Base-by-base conservation (phyloP, 2,329 filamentous ascomycete genomes). In the Diaporthe vaccinii region DNA sequence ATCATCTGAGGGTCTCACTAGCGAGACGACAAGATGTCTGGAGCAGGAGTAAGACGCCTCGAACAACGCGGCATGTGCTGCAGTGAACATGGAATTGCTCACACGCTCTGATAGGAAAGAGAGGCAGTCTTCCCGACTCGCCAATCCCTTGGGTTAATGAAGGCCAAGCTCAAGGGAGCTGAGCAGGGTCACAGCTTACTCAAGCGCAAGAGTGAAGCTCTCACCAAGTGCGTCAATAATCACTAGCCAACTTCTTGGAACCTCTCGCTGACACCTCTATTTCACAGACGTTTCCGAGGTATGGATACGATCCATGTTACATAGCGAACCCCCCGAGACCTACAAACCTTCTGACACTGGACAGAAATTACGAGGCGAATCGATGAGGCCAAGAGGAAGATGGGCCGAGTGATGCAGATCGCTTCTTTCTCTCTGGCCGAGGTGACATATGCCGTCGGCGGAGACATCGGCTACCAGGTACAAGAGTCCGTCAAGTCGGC, bases 321-420 rank as follows among this genome's bases (percentile, higher is more conserved):
- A 17, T 25, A 28, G 28, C 22, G 31, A 10, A 39, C 31, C 22
- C 10, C 17, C 36, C 31, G 58, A 58, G 31, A 53, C 20, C 10
- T 5, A 15, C 34, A 17, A 17, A 44, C 20, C 10, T 9, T 49
- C 76, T 72, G 31, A 73, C 72, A 25, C 70, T 31, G 31, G 28
- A 79, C 83, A 95, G 97, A 99, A 82, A 99, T 99, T 82, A 98
- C 97, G 68, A 92, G 93, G 84, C 94, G 97, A 82, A 99, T 99
- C 85, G 96, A 99, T 87, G 97, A 99, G 85, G 97, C 97, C 57
- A 99, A 99, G 86, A 94, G 96, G 80, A 99, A 99, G 88, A 99
- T 99, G 96, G 97, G 97, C 75, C 92, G 96, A 46, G 97, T 99
- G 51, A 99, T 99, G 97, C 96, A 98, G 85, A 98, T 99, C 82